phyloP scores from a whole-genome alignment of 345 rosid species.

The Moricandia arvensis region DNA sequence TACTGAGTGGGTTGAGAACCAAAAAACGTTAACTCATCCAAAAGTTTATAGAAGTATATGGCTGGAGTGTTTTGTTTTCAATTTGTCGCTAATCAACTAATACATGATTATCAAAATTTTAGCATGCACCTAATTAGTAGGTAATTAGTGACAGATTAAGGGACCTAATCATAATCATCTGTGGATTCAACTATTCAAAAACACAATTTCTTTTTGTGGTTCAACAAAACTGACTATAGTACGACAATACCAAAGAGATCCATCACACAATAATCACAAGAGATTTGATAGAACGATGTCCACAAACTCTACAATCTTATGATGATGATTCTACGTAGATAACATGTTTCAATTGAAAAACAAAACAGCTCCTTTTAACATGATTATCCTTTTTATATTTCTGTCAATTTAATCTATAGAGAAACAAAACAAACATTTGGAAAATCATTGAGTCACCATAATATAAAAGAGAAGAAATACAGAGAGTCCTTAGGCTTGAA shows the following conservation, averaged over 20 bases:
- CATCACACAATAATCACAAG: neutral
- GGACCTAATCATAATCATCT: neutral
- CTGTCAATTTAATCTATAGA: neutral
- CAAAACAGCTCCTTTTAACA: neutral
- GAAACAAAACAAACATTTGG: conserved; percentile 4
- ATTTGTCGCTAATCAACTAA: neutral
- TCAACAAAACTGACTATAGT: conserved; percentile 11
- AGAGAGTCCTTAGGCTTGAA: conserved; percentile 35
- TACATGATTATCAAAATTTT: neutral
- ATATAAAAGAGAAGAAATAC: neutral
- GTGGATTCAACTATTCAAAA: neutral
- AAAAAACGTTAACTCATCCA: neutral
- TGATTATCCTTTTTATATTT: neutral
- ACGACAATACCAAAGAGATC: neutral
- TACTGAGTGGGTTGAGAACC: neutral
- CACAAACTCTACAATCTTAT: neutral
- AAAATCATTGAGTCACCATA: conserved; percentile 10
- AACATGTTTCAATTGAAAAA: neutral
- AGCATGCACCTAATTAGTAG: conserved; percentile 2
- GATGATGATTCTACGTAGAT: neutral
- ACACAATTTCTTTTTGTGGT: neutral
- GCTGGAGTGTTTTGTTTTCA: neutral
- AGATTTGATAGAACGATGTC: neutral
- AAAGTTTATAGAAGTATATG: neutral
- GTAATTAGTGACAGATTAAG: conserved; percentile 14